Evolutionary conservation across 1,284 basidiomycete species (phyloP).

Genomic region (Entoloma clypeatum): DNA sequence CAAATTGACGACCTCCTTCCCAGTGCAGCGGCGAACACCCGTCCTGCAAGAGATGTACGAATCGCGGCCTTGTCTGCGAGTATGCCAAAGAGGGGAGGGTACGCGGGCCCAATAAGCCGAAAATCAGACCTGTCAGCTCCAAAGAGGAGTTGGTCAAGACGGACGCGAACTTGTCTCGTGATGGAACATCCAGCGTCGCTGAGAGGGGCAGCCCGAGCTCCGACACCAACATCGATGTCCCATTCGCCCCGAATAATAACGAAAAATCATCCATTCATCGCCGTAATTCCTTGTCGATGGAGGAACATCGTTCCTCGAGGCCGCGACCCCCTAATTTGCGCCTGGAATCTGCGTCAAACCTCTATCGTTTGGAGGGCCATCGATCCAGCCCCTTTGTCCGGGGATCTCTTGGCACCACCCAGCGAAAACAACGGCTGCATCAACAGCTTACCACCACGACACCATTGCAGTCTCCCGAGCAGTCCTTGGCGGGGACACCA

Average conservation of each 20-base stretch:
- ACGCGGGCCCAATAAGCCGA: constrained; percentile 58
- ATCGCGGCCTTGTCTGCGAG: constrained; percentile 47
- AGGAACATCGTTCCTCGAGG: constrained; percentile 21
- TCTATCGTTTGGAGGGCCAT: constrained; percentile 13
- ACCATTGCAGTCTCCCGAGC: neutral
- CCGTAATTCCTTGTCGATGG: constrained; percentile 18
- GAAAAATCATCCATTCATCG: too few species aligned
- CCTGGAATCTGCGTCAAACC: constrained; percentile 20
- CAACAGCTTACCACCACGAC: neutral
- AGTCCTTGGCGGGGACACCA: too few species aligned
- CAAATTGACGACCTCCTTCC: constrained; percentile 1
- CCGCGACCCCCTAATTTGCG: constrained; percentile 27
- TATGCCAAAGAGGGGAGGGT: constrained; percentile 61
- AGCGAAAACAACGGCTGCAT: neutral
- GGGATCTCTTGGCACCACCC: neutral
- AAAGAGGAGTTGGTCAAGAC: too few species aligned
- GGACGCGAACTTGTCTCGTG: constrained; percentile 8
- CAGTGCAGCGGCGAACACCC: constrained; percentile 61
- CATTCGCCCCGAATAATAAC: constrained; percentile 10
- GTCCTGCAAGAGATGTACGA: constrained; percentile 50
- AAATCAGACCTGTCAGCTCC: constrained; percentile 21
- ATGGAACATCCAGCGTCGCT: constrained; percentile 11
- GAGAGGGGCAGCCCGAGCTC: neutral
- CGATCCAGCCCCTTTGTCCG: neutral
- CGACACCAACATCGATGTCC: neutral